Base-by-base conservation (phyloP, 441 rosid genomes). In the Pelargonium citronellum region DNA sequence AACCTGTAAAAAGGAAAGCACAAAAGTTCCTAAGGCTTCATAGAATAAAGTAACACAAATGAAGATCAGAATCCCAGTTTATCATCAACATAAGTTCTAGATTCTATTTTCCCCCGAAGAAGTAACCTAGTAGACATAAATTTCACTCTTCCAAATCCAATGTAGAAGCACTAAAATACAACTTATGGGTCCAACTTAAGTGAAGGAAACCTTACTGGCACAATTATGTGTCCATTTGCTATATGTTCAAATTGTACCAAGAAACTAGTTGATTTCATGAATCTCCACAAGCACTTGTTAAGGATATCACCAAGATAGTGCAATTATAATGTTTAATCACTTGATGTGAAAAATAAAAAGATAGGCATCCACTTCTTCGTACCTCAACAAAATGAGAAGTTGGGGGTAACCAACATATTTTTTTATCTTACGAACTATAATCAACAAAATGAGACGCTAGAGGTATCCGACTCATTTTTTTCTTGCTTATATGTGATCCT, bases 1-100 rank as follows among this genome's bases (percentile, higher is more conserved):
- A 57, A 84, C 81, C 90, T 86, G 61, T 58, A 64, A 49, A 24
- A 55, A 69, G n/a, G 24, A 5, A 55, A 55, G 61, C 24, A 15
- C 10, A 55, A 16, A 55, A 55, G 24, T 17, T 55, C 61, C 9
- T 17, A 8, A 7, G 17, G 0, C 24, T 55, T 55, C 10, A 15
- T 30, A 30, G 37, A 30, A 30, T 30, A 30, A 30, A 30, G 37
- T 3, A 30, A 30, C 4, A 30, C 1, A 30, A 30, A 30, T 30
- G 37, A 30, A 30, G 3, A 30, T 30, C 37, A 3, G 37, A 30
- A 30, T 30, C 30, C 37, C 37, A 30, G 37, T 30, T 30, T 53
- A 8, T 53, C 60, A 53, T 8, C 20, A 53, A 53, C 60, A 53
- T 17, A 53, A 51, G 5, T 51, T 51, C 5, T 51, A 51, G 17